These are phyloP conservation scores for Chamaenerion angustifolium DNA, from an alignment of 345 rosid genomes.

Conservation along the genomic window DNA sequence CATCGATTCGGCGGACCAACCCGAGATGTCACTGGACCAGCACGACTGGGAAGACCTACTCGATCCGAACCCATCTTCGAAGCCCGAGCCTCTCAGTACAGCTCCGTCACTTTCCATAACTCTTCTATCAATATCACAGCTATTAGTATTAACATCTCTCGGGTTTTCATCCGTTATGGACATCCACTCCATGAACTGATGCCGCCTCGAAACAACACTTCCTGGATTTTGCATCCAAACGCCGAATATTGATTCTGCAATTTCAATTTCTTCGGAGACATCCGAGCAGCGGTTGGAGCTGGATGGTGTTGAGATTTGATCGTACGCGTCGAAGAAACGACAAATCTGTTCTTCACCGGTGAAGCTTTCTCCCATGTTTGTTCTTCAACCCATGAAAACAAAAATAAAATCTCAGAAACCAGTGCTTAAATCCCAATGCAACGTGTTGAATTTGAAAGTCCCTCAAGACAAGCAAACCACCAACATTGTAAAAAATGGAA, in stretches of 20 bases:
- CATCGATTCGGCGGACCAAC: slow-evolving; percentile 16
- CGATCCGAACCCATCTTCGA: slow-evolving; percentile 38
- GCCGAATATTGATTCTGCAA: slow-evolving; percentile 17
- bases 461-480: slow-evolving; percentile 49
- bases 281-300: slow-evolving; percentile 13
- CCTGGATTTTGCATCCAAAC: slow-evolving; percentile 53
- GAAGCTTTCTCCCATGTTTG: slow-evolving; percentile 40
- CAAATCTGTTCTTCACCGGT: slow-evolving; percentile 37
- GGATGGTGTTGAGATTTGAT: slow-evolving; percentile 34
- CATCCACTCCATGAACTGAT: slow-evolving; percentile 18
- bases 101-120: slow-evolving; percentile 30
- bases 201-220: slow-evolving; percentile 22
- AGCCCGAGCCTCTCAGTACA: slow-evolving; percentile 28
- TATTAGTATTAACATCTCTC: too few relatives aligned
- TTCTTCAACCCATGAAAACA: slow-evolving; percentile 66
- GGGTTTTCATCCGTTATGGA: slow-evolving; percentile 8
- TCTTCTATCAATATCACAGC: slow-evolving; percentile 5
- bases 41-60: slow-evolving; percentile 25
- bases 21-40: slow-evolving; percentile 22
- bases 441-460: slow-evolving; percentile 27
- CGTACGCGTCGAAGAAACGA: slow-evolving; percentile 61
- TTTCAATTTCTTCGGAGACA: slow-evolving; percentile 1
- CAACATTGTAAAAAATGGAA: slow-evolving; percentile 9
- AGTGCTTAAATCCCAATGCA: slow-evolving; percentile 24
- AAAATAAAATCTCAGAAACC: slow-evolving; percentile 20